Conservation (phyloP, 441 rosid genomes). For the Adansonia madagascariensis region DNA sequence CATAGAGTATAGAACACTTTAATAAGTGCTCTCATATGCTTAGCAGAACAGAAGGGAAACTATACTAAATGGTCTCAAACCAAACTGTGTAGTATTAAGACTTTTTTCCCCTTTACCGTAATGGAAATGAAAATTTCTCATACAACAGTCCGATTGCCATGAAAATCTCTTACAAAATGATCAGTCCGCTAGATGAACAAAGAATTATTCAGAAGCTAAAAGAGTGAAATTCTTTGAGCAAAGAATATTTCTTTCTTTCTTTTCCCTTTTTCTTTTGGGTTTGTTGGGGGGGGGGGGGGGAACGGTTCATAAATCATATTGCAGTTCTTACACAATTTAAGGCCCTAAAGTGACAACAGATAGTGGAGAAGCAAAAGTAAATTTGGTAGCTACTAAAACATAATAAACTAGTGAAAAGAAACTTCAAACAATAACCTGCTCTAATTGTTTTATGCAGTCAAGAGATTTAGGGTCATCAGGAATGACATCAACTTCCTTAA, state of each 20-base stretch:
- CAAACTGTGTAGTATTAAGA: too few species aligned
- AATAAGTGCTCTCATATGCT: too few species aligned
- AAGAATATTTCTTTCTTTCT: too few species aligned
- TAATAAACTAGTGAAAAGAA: neutral
- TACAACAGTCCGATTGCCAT: too few species aligned
- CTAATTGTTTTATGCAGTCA: slow-evolving; percentile 63
- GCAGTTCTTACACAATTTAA: neutral
- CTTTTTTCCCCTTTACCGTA: too few species aligned
- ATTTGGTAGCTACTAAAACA: neutral
- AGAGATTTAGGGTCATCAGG: slow-evolving; percentile 76
- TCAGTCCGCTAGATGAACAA: neutral
- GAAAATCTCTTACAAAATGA: neutral
- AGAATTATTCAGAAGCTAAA: neutral
- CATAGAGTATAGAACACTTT: too few species aligned
- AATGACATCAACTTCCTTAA: slow-evolving; percentile 73
- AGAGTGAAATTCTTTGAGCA: neutral
- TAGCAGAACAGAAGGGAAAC: too few species aligned
- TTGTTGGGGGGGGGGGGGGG: neutral
- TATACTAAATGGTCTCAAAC: too few species aligned
- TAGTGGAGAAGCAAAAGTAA: neutral
- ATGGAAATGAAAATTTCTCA: too few species aligned
- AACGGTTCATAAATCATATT: neutral
- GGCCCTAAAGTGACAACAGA: neutral
- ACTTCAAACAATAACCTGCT: slow-evolving; percentile 48
- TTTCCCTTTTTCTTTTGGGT: too few species aligned